Percentiles rank a stretch among this genome's conserved stretches.
These are phyloP conservation scores for Azolla pinnata DNA, from an alignment of 75 land plant species.

Conservation along the genomic window DNA sequence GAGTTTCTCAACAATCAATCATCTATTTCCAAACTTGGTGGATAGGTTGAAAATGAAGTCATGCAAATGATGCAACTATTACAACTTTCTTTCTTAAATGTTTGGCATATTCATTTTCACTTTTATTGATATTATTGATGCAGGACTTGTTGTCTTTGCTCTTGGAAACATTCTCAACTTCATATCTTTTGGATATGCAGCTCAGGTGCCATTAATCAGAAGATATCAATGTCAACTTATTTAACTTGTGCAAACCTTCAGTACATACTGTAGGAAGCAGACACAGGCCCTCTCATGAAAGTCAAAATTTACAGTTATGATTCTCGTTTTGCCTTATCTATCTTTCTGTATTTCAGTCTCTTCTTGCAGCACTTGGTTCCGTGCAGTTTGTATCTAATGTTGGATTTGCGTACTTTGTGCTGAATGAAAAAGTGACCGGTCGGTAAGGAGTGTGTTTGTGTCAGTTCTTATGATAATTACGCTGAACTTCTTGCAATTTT, in stretches of 20 bases:
- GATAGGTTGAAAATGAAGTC: conserved; percentile 44
- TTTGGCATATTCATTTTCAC: background rate
- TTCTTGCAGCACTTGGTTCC: conserved; percentile 96
- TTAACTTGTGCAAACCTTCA: too few relatives aligned
- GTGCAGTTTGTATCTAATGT: conserved; percentile 97
- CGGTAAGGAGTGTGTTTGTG: conserved; percentile 43
- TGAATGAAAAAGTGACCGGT: conserved; percentile 70
- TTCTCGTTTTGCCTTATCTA: background rate
- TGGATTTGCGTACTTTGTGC: conserved; percentile 88
- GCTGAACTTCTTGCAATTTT: too few relatives aligned
- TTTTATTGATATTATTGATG: too few relatives aligned
- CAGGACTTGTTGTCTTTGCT: conserved; percentile 75
- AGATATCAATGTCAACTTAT: background rate
- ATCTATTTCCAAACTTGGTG: conserved; percentile 91
- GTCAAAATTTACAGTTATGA: background rate
- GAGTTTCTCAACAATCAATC: conserved; percentile 48
- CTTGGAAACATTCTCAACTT: conserved; percentile 92
- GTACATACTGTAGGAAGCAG: too few relatives aligned
- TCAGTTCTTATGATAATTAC: background rate
- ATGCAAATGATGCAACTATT: too few relatives aligned
- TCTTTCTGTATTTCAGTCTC: conserved; percentile 75
- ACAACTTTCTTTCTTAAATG: too few relatives aligned
- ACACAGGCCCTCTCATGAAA: background rate
- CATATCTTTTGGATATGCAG: conserved; percentile 97
- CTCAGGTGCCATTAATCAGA: conserved; percentile 52